Percentiles rank a stretch among this genome's conserved stretches.
Conservation (phyloP, 2,329 filamentous ascomycete genomes). For the Alternaria tenuissima region DNA sequence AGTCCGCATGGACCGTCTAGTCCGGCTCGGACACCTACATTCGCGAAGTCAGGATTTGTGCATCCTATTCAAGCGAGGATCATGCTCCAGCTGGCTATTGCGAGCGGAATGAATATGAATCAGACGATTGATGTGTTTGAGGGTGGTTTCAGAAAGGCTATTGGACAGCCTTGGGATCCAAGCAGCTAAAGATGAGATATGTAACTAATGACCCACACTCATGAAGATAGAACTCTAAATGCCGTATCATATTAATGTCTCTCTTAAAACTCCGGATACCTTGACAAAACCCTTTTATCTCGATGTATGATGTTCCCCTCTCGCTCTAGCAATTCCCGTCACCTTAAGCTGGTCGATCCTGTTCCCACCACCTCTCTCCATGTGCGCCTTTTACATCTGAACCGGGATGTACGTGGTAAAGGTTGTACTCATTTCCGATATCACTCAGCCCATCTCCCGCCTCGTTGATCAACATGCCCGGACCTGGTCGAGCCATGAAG, state of each 20-base stretch:
- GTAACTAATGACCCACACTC: neutral
- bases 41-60: constrained; percentile 33
- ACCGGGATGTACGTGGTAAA: neutral
- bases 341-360: neutral
- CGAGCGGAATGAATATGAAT: constrained; percentile 39
- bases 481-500: constrained; percentile 26
- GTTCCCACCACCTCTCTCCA: neutral
- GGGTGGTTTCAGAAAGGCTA: constrained; percentile 32
- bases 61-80: constrained; percentile 39
- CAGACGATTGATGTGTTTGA: constrained; percentile 41
- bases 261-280: rapidly evolving
- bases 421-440: constrained; percentile 26
- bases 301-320: neutral
- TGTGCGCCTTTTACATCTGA: neutral
- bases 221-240: neutral
- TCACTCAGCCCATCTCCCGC: constrained; percentile 24
- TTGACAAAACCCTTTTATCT: neutral
- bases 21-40: constrained; percentile 23
- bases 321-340: neutral
- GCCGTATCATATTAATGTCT: rapidly evolving
- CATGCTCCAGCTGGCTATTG: constrained; percentile 42
- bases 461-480: constrained; percentile 26
- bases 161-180: constrained; percentile 31
- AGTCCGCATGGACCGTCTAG: constrained; percentile 34
- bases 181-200: constrained; percentile 1